A percentile compares a stretch with the other conserved stretches of the same genome.
These are phyloP conservation scores for Vitis hybrid DNA, from an alignment of 177 flowering plant species.

Conservation along the genomic window DNA sequence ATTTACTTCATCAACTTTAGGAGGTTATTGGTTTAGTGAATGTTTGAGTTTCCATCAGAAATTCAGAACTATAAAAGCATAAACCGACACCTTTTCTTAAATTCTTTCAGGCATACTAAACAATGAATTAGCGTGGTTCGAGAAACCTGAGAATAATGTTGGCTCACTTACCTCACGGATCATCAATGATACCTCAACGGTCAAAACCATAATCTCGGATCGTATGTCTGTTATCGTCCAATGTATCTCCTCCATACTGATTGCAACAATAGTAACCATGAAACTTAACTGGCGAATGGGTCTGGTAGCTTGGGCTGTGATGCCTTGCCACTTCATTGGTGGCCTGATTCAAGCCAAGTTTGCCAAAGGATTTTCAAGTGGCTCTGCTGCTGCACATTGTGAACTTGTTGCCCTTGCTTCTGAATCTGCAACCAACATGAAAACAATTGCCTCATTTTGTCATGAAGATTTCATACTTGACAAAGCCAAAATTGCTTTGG, in stretches of 20 bases:
- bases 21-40: too few species aligned
- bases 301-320: slow-evolving; percentile 84
- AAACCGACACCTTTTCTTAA: not conserved
- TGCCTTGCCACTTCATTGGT: slow-evolving; percentile 87
- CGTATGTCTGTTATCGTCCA: slow-evolving; percentile 75
- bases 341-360: slow-evolving; percentile 76
- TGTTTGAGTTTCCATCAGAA: not conserved
- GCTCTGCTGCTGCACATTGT: slow-evolving; percentile 44
- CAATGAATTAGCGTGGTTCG: slow-evolving; percentile 79
- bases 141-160: slow-evolving; percentile 50
- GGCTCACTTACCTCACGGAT: slow-evolving; percentile 57
- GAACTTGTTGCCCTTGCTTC: slow-evolving; percentile 56
- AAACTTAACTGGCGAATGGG: slow-evolving; percentile 70
- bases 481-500: slow-evolving; percentile 43
- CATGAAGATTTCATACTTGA: slow-evolving; percentile 59
- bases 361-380: slow-evolving; percentile 64
- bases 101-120: slow-evolving; percentile 46
- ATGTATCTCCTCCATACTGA: slow-evolving; percentile 74
- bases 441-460: slow-evolving; percentile 67
- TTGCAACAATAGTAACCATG: slow-evolving; percentile 73
- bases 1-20: not conserved
- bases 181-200: slow-evolving; percentile 58
- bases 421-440: slow-evolving; percentile 63
- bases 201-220: slow-evolving; percentile 65
- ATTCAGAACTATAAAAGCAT: not conserved